Conservation (phyloP, 768 basidiomycete species). For the Dioszegia hungarica region DNA sequence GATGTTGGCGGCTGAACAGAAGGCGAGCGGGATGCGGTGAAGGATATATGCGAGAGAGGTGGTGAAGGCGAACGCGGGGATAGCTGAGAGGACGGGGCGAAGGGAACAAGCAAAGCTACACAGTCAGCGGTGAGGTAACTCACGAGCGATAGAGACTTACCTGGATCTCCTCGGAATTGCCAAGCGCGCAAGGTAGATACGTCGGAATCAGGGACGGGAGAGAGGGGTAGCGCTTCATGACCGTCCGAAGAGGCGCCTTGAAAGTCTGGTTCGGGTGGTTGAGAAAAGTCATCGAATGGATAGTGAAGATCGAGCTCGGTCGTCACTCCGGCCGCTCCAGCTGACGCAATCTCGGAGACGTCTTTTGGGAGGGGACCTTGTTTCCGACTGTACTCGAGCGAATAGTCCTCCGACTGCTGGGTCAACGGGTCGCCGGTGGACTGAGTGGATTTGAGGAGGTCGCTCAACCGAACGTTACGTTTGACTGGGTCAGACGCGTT, state of each 20-base stretch:
- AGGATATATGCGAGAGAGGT: neutral
- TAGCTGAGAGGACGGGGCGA: slow-evolving; percentile 1
- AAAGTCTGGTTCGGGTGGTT: no score
- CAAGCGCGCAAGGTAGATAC: no score
- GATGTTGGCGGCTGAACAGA: neutral
- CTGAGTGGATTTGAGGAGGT: neutral
- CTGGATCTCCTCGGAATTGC: no score
- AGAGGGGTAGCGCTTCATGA: neutral
- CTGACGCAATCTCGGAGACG: neutral
- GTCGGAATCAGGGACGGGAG: no score
- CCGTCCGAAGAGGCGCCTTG: neutral
- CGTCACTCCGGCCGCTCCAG: no score
- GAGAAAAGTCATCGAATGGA: no score
- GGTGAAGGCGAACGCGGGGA: neutral
- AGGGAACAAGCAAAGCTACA: neutral
- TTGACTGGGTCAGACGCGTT: neutral
- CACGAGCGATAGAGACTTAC: no score
- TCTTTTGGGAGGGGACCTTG: neutral
- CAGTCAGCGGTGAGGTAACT: neutral
- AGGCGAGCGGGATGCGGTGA: neutral
- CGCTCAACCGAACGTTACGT: neutral
- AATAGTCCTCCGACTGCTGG: neutral
- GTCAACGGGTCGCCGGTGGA: neutral
- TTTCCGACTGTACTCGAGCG: neutral
- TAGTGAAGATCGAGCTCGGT: no score